Evolutionary conservation across 805 yeast genomes (phyloP).

Genomic region (Grigorovia yakushimaensis): DNA sequence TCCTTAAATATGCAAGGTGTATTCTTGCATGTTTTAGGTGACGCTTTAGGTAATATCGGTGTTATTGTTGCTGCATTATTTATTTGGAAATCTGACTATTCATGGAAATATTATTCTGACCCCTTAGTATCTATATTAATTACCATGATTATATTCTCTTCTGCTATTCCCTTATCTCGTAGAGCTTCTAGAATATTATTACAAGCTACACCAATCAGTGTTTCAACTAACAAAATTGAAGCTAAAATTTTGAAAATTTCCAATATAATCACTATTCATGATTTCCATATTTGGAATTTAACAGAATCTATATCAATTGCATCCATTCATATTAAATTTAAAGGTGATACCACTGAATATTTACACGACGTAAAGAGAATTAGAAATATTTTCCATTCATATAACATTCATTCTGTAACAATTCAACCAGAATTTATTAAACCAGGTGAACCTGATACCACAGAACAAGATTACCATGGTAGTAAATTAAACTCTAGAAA

Average conservation of each 20-base stretch:
- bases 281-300: constrained; percentile 93
- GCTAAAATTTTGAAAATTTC: constrained; percentile 55
- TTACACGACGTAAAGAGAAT: constrained; percentile 63
- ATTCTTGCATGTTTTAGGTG: constrained; percentile 89
- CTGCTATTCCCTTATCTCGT: constrained; percentile 84
- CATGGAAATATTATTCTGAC: constrained; percentile 82
- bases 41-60: constrained; percentile 91
- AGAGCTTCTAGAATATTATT: constrained; percentile 78
- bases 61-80: constrained; percentile 83
- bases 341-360: constrained; percentile 55
- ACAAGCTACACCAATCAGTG: constrained; percentile 85
- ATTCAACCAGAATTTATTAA: constrained; percentile 84
- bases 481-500: not conserved
- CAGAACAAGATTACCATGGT: not conserved
- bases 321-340: constrained; percentile 75
- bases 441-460: not conserved
- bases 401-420: constrained; percentile 87
- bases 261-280: constrained; percentile 81
- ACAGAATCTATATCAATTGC: constrained; percentile 83
- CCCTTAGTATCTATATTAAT: constrained; percentile 80
- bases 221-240: constrained; percentile 67
- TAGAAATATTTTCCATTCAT: constrained; percentile 66
- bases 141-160: constrained; percentile 78
- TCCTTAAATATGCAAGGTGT: constrained; percentile 98
- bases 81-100: constrained; percentile 86